These are phyloP conservation scores for Gnomoniopsis sp. DNA, from an alignment of 2,329 filamentous ascomycete species.

Conservation along the genomic window DNA sequence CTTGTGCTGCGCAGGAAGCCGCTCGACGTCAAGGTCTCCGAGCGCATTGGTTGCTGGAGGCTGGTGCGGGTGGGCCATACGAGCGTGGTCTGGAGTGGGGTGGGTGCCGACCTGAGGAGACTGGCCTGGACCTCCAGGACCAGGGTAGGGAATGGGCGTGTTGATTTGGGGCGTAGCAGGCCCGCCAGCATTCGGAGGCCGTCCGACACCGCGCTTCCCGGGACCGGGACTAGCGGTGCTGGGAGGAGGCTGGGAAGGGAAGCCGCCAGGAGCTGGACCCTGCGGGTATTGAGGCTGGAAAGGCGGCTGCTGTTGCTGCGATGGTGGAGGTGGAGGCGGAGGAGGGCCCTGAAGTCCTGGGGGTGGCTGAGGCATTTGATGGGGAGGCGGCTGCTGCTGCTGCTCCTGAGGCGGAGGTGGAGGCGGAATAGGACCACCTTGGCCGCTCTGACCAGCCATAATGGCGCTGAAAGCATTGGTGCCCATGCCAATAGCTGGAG, in stretches of 20 bases:
- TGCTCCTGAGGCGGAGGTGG: conserved; percentile 62
- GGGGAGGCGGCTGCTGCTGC: conserved; percentile 39
- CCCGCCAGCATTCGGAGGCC: conserved; percentile 57
- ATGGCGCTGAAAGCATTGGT: conserved; percentile 93
- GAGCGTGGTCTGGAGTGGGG: conserved; percentile 68
- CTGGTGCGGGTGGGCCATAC: conserved; percentile 48
- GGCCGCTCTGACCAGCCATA: conserved; percentile 83
- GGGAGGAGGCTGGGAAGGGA: conserved; percentile 78
- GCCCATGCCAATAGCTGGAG: conserved; percentile 84
- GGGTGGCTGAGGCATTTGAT: conserved; percentile 73
- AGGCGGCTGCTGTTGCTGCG: conserved; percentile 65
- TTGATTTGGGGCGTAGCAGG: conserved; percentile 92
- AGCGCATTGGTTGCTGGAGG: conserved; percentile 60
- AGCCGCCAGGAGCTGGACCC: conserved; percentile 61
- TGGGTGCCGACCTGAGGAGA: conserved; percentile 82
- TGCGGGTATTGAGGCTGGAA: conserved; percentile 69
- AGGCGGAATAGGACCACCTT: conserved; percentile 80
- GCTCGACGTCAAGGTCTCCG: conserved; percentile 82
- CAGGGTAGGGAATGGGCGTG: conserved; percentile 80
- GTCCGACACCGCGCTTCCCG: conserved; percentile 66
- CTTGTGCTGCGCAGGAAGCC: conserved; percentile 81
- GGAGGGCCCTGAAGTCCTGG: conserved; percentile 60
- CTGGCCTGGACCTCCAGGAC: conserved; percentile 55
- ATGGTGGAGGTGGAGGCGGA: conserved; percentile 56
- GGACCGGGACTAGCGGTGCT: conserved; percentile 85